phyloP scores from a whole-genome alignment of 2,329 filamentous ascomycete species.

The Arthrobotrys musiformis region DNA sequence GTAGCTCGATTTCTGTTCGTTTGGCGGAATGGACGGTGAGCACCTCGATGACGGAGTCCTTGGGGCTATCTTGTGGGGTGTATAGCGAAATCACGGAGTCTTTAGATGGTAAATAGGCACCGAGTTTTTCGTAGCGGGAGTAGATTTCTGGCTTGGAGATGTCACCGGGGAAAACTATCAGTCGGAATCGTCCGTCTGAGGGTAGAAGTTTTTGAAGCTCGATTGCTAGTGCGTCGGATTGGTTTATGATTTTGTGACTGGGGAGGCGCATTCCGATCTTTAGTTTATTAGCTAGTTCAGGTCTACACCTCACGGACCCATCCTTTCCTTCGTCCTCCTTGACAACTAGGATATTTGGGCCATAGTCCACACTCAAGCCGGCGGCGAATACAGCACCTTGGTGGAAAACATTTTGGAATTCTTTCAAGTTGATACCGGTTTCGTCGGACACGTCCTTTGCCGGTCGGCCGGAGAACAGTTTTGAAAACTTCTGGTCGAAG shows the following conservation, averaged over 20 bases:
- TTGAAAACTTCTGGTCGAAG: constrained; percentile 71
- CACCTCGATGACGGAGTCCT: constrained; percentile 70
- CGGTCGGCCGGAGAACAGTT: constrained; percentile 70
- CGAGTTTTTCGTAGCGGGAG: constrained; percentile 66
- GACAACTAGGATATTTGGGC: constrained; percentile 68
- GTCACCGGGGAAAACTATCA: constrained; percentile 73
- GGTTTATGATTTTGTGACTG: constrained; percentile 71
- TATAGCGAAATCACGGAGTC: constrained; percentile 65
- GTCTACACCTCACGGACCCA: constrained; percentile 62
- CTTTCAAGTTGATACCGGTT: constrained; percentile 71
- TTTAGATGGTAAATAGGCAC: constrained; percentile 63
- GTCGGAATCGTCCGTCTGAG: constrained; percentile 70
- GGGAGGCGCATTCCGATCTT: constrained; percentile 70
- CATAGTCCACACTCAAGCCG: constrained; percentile 70
- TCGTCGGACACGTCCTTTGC: constrained; percentile 71
- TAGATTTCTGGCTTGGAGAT: constrained; percentile 65
- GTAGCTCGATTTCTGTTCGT: constrained; percentile 64
- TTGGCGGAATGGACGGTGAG: constrained; percentile 71
- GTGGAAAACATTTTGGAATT: constrained; percentile 72
- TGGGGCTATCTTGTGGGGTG: constrained; percentile 62
- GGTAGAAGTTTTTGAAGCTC: constrained; percentile 70
- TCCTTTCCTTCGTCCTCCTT: constrained; percentile 67
- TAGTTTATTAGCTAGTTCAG: constrained; percentile 65
- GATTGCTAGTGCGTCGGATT: constrained; percentile 69
- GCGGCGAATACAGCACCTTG: constrained; percentile 72